Evolutionary conservation across 2,329 filamentous ascomycete species (phyloP).

Genomic region (Cordyceps javanica): DNA sequence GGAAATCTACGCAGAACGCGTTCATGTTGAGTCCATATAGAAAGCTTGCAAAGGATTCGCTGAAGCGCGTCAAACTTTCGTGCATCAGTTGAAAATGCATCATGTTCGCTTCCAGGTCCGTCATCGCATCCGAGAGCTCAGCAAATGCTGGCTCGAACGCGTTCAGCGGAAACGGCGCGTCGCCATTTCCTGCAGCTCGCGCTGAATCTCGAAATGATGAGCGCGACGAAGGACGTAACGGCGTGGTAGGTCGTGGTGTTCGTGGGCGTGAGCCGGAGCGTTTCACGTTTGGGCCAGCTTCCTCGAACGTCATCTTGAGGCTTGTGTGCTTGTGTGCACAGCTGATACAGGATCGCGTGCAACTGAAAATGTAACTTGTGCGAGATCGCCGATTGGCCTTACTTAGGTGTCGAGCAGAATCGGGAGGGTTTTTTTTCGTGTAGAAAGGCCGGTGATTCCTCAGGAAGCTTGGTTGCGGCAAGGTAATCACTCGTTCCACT

Average conservation of each 20-base stretch:
- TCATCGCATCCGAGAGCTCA: conserved; percentile 88
- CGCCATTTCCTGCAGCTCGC: conserved; percentile 44
- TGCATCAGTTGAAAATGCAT: conserved; percentile 97
- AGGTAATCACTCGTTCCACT: too few relatives aligned
- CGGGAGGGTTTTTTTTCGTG: too few relatives aligned
- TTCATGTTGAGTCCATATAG: conserved; percentile 98
- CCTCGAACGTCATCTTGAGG: conserved; percentile 24
- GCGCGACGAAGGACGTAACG: conserved; percentile 81
- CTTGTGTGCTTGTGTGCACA: too few relatives aligned
- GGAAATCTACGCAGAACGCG: conserved; percentile 96
- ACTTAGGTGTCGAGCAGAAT: too few relatives aligned
- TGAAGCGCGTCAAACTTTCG: conserved; percentile 86
- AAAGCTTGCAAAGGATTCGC: conserved; percentile 92
- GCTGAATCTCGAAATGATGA: conserved; percentile 79
- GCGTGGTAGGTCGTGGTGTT: conserved; percentile 79
- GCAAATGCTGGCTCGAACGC: conserved; percentile 84
- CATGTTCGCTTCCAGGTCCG: conserved; percentile 93
- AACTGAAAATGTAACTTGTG: too few relatives aligned
- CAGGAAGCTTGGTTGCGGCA: too few relatives aligned
- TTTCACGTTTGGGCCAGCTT: conserved; percentile 23
- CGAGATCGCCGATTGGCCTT: too few relatives aligned
- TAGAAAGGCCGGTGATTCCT: too few relatives aligned
- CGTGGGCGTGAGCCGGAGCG: conserved; percentile 56
- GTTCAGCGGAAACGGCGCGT: conserved; percentile 65
- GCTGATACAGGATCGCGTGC: too few relatives aligned